Evolutionary conservation across 306 rosid species (phyloP).

Genomic region (Fagus crenata): DNA sequence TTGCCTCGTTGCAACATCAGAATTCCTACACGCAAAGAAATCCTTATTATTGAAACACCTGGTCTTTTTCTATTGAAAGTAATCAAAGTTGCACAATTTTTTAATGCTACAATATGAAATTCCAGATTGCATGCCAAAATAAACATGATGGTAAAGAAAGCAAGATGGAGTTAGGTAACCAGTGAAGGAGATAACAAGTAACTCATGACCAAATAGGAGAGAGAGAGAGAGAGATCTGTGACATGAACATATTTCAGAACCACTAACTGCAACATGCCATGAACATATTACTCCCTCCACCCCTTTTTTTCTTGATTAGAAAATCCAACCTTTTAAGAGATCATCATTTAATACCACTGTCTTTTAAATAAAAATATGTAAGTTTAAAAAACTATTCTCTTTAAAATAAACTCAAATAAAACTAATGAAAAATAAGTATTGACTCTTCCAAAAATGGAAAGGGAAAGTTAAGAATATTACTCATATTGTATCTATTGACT

Average conservation of each 20-base stretch:
- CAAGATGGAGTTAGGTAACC: background rate
- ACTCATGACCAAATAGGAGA: background rate
- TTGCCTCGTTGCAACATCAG: slow-evolving; percentile 58
- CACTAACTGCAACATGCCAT: background rate
- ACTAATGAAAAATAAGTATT: too few species aligned
- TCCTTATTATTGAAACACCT: background rate
- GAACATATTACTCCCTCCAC: background rate
- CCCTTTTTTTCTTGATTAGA: too few species aligned
- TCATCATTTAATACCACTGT: too few species aligned
- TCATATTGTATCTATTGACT: too few species aligned
- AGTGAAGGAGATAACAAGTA: slow-evolving; percentile 10
- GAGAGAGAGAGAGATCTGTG: background rate
- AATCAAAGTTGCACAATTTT: slow-evolving; percentile 14
- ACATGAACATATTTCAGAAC: background rate
- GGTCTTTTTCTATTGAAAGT: background rate
- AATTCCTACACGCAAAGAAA: slow-evolving; percentile 58
- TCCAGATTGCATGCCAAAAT: slow-evolving; percentile 20
- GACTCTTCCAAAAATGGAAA: too few species aligned
- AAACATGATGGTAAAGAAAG: slow-evolving; percentile 25
- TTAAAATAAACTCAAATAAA: too few species aligned
- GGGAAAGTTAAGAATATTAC: too few species aligned
- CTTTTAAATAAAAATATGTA: too few species aligned
- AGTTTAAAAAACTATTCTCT: too few species aligned
- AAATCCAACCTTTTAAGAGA: too few species aligned
- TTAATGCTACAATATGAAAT: slow-evolving; percentile 5